Conservation (phyloP, 192 early-diverging fungal genomes). For the Lunasporangiospora selenospora region DNA sequence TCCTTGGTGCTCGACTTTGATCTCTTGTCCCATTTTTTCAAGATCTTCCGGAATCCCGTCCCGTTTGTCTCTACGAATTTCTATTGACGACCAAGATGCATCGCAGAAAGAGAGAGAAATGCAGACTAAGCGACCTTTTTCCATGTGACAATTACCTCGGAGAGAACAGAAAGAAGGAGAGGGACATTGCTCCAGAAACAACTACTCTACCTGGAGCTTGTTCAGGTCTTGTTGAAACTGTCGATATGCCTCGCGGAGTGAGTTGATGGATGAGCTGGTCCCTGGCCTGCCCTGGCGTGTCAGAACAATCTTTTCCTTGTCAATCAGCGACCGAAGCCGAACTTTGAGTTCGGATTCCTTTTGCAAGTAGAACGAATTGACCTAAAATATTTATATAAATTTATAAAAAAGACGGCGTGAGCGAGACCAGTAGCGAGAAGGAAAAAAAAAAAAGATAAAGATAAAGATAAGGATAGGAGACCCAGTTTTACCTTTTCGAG, state of each 20-base stretch:
- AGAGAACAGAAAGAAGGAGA: not conserved
- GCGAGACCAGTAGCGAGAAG: not conserved
- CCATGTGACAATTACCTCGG: not conserved
- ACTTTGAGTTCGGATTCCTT: slow-evolving; percentile 95
- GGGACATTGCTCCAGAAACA: not conserved
- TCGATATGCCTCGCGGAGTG: slow-evolving; percentile 88
- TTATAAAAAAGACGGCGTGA: not conserved
- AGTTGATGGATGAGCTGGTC: slow-evolving; percentile 66
- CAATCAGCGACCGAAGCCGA: slow-evolving; percentile 81
- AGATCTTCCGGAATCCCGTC: slow-evolving; percentile 97
- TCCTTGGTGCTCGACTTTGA: slow-evolving; percentile 98
- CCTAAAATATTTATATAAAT: slow-evolving; percentile 49
- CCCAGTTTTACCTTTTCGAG: slow-evolving; percentile 84
- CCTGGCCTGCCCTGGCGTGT: slow-evolving; percentile 58
- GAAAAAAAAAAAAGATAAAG: slow-evolving; percentile 13
- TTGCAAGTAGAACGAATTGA: slow-evolving; percentile 96
- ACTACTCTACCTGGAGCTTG: slow-evolving; percentile 85
- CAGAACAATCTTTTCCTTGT: slow-evolving; percentile 75
- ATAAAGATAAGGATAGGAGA: not conserved
- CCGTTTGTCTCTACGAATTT: slow-evolving; percentile 98
- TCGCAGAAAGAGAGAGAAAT: not conserved
- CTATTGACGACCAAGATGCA: slow-evolving; percentile 42
- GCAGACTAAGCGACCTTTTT: not conserved
- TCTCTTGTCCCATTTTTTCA: slow-evolving; percentile 99
- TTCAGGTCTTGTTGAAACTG: slow-evolving; percentile 93